Evolutionary conservation across 2,329 filamentous ascomycete species (phyloP).

Genomic region (Aspergillus sp.): DNA sequence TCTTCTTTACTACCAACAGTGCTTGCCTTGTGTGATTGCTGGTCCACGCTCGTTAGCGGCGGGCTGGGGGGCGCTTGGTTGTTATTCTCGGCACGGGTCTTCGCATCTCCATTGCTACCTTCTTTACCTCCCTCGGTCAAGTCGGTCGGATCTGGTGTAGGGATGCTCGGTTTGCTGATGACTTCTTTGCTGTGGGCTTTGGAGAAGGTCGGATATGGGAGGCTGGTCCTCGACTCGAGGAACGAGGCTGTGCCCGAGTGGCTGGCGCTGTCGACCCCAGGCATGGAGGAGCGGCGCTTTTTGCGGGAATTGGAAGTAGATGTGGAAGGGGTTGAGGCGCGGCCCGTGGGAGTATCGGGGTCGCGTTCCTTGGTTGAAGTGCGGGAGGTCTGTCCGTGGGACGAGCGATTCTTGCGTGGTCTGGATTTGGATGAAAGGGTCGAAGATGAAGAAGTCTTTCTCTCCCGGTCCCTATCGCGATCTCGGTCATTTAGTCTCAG

Average conservation of each 20-base stretch:
- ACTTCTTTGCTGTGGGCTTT: slow-evolving; percentile 91
- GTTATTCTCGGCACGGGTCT: slow-evolving; percentile 29
- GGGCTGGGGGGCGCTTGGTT: slow-evolving; percentile 50
- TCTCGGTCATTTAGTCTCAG: slow-evolving; percentile 40
- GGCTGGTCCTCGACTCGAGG: slow-evolving; percentile 49
- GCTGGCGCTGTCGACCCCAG: slow-evolving; percentile 48
- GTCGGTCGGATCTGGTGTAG: slow-evolving; percentile 74
- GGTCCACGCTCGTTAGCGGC: slow-evolving; percentile 49
- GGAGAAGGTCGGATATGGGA: slow-evolving; percentile 81
- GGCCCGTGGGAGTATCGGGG: slow-evolving; percentile 30
- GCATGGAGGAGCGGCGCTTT: slow-evolving; percentile 52
- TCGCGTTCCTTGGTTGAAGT: slow-evolving; percentile 39
- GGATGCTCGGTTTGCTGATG: slow-evolving; percentile 56
- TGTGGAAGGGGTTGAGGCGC: slow-evolving; percentile 31
- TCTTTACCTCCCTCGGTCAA: slow-evolving; percentile 55
- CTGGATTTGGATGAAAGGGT: slow-evolving; percentile 29
- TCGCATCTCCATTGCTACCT: slow-evolving; percentile 31
- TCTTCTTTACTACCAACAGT: slow-evolving; percentile 33
- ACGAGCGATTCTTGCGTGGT: slow-evolving; percentile 33
- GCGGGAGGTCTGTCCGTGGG: slow-evolving; percentile 34
- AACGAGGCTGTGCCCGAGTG: slow-evolving; percentile 40
- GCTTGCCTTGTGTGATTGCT: slow-evolving; percentile 41
- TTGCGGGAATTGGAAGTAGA: slow-evolving; percentile 26
- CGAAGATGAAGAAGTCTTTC: slow-evolving; percentile 30
- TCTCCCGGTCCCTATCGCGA: slow-evolving; percentile 31